Evolutionary conservation across 192 early-diverging fungal genomes (phyloP), one percentile per base, ranked within the genome.

Genomic region (Irineochytrium annulatum): DNA sequence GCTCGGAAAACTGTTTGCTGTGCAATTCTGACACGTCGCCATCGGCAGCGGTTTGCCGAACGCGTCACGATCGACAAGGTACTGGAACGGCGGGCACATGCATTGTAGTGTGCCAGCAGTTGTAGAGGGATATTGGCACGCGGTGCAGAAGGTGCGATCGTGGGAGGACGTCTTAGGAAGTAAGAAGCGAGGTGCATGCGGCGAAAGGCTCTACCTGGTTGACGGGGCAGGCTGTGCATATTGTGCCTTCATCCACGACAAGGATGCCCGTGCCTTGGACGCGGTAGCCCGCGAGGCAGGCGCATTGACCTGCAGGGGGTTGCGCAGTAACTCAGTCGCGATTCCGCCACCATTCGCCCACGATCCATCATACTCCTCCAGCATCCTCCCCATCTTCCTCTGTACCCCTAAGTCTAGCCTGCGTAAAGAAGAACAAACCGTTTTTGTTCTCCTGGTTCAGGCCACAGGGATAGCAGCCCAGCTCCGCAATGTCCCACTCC

Each of bases 1-100:
- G 11, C 22, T 55, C 14, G 76, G 76, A 57, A 69, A 74, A 34
- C 43, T 28, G 44, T 68, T 65, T 1, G 14, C 29, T 3, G 71
- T 52, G 34, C 76, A 77, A 2, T 20, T 24, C 3, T 44, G 37
- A 29, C 76, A 77, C 5, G 28, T n/a, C 8, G 59, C 65, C 3
- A 62, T 55, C 19, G 45, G 34, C 3, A 74, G 60, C 11, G 41
- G 35, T 0, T 20, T 28, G 8, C 64, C 68, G 2, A 51, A 55
- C 24, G 20, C 13, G 45, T 71, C 57, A 5, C 68, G 51, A 43
- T 67, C 63, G 6, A 58, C 74, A 14, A 24, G 22, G 22, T 43
- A 49, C 26, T 49, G 46, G 24, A 14, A 14, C 22, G 46, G 11
- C 24, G 11, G 22, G 46, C 46, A 49, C 13, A 49, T 17, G 22